Evolutionary conservation across 2,329 filamentous ascomycete species (phyloP).

Genomic region (Didymella exigua): DNA sequence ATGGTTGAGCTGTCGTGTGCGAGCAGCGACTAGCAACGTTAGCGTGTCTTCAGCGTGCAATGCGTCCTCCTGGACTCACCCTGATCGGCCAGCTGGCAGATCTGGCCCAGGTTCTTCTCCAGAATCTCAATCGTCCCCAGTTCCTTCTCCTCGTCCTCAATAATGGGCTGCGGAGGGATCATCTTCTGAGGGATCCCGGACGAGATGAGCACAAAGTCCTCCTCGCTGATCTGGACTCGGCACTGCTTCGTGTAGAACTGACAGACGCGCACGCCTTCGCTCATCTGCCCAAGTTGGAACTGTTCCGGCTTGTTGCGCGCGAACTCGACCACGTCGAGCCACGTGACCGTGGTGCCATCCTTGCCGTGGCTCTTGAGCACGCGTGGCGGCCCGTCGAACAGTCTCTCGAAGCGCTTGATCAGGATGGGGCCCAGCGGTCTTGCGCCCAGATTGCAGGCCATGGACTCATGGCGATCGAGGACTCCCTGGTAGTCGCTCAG

Average conservation of each 20-base stretch:
- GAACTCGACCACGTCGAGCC: conserved; percentile 86
- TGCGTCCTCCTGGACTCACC: conserved; percentile 49
- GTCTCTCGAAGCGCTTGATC: conserved; percentile 82
- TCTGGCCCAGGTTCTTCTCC: conserved; percentile 74
- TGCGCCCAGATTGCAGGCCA: conserved; percentile 83
- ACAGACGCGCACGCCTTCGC: conserved; percentile 73
- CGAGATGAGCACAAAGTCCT: conserved; percentile 83
- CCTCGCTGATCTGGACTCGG: conserved; percentile 83
- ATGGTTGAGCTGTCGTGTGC: conserved; percentile 80
- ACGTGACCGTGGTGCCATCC: conserved; percentile 68
- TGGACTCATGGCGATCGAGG: conserved; percentile 81
- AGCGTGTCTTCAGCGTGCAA: neutral
- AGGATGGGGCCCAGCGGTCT: conserved; percentile 81
- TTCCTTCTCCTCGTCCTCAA: conserved; percentile 86
- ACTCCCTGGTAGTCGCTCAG: conserved; percentile 85
- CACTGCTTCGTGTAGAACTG: conserved; percentile 82
- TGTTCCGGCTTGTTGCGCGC: conserved; percentile 79
- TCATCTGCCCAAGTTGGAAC: conserved; percentile 72
- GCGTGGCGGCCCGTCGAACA: conserved; percentile 81
- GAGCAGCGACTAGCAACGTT: conserved; percentile 61
- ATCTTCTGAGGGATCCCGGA: conserved; percentile 83
- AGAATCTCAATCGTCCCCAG: conserved; percentile 82
- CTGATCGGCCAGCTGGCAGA: conserved; percentile 83
- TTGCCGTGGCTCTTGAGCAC: conserved; percentile 67
- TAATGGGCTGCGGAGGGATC: conserved; percentile 78